Percentiles rank a stretch among this genome's conserved stretches.
Conservation (phyloP, 352 stramenopile genomes). For the Pythium apleroticum region DNA sequence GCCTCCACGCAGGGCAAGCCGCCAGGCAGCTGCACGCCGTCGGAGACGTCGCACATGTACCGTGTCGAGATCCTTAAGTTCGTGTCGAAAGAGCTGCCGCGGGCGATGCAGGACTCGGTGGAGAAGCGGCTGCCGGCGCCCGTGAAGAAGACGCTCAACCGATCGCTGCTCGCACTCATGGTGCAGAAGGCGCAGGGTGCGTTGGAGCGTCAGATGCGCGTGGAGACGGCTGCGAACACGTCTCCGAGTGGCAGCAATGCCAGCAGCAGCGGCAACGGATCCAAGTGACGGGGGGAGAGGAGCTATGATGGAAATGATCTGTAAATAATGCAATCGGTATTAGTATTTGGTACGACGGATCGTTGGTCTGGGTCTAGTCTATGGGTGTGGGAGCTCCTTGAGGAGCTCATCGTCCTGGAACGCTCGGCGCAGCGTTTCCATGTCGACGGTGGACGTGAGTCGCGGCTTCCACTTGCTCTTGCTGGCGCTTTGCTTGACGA, state of each 20-base stretch:
- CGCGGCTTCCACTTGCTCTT: conserved; percentile 39
- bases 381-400: conserved; percentile 28
- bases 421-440: conserved; percentile 40
- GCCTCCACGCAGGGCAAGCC: conserved; percentile 19
- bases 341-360: not conserved
- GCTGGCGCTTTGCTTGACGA: conserved; percentile 42
- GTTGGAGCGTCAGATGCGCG: conserved; percentile 71
- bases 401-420: conserved; percentile 54
- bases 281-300: not conserved
- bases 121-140: conserved; percentile 58
- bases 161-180: conserved; percentile 68
- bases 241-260: conserved; percentile 11
- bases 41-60: conserved; percentile 79
- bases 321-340: conserved; percentile 2
- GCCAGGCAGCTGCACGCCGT: conserved; percentile 12
- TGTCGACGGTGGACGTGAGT: conserved; percentile 49
- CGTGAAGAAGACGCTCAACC: conserved; percentile 66
- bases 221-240: conserved; percentile 38
- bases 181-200: conserved; percentile 77
- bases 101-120: conserved; percentile 63
- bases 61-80: conserved; percentile 86
- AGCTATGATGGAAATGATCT: not conserved
- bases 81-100: conserved; percentile 75
- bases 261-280: not conserved
- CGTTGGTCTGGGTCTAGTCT: conserved; percentile 2